A percentile compares a stretch with the other conserved stretches of the same genome.
Conservation (phyloP, 441 rosid species). For the Geranium incanum region DNA sequence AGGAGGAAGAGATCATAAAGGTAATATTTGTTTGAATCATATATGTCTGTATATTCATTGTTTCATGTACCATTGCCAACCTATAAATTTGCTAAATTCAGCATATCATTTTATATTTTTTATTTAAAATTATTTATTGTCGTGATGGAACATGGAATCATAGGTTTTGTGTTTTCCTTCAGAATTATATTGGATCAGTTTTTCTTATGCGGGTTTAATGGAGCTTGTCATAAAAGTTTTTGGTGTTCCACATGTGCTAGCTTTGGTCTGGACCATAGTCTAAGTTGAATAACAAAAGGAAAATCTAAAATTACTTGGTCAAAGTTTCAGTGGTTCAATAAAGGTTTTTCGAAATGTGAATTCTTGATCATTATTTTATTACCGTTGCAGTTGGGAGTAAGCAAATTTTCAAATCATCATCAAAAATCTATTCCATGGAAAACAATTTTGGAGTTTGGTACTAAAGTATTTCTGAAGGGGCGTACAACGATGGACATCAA, state of each 20-base stretch:
- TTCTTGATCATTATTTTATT: background rate
- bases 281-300: background rate
- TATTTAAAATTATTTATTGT: background rate
- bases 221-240: background rate
- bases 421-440: slow-evolving; percentile 35
- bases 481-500: slow-evolving; percentile 39
- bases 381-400: slow-evolving; percentile 37
- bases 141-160: background rate
- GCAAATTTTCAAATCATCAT: slow-evolving; percentile 20
- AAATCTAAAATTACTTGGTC: background rate
- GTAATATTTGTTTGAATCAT: slow-evolving; percentile 24
- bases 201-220: background rate
- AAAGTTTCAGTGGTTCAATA: background rate
- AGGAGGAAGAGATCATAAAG: slow-evolving; percentile 45
- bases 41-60: background rate
- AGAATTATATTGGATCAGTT: background rate
- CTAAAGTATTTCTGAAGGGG: slow-evolving; percentile 20
- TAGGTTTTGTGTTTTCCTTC: background rate
- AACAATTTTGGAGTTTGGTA: slow-evolving; percentile 38
- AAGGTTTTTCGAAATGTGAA: background rate
- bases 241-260: background rate
- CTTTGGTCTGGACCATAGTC: background rate
- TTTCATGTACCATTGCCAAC: background rate
- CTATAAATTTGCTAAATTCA: background rate
- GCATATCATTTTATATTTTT: background rate